Conservation (phyloP, 805 yeast species). For the Yarrowia deformans region DNA sequence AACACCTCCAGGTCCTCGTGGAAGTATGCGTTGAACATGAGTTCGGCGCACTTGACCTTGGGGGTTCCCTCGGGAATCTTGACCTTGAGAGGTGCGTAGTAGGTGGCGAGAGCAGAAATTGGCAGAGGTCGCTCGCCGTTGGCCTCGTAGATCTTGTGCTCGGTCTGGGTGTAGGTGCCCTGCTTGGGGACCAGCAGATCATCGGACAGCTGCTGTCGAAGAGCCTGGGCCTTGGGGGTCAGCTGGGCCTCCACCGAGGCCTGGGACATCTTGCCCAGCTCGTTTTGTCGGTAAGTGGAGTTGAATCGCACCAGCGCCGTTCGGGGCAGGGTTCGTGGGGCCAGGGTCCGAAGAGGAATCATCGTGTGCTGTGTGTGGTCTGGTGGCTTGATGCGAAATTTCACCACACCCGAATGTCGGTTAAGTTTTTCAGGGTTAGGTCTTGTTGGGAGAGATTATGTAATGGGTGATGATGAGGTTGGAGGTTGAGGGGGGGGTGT, state of each 20-base stretch:
- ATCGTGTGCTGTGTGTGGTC: slow-evolving; percentile 12
- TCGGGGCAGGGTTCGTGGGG: slow-evolving; percentile 37
- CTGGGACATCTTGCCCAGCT: slow-evolving; percentile 39
- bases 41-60: slow-evolving; percentile 43
- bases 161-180: slow-evolving; percentile 28
- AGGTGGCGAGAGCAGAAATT: slow-evolving; percentile 80
- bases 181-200: slow-evolving; percentile 31
- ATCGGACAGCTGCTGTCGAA: slow-evolving; percentile 36
- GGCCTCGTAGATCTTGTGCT: slow-evolving; percentile 38
- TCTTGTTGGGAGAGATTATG: neutral
- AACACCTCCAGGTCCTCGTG: slow-evolving; percentile 74
- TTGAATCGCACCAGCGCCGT: slow-evolving; percentile 38
- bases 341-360: slow-evolving; percentile 39
- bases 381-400: slow-evolving; percentile 2
- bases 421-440: slow-evolving; percentile 36
- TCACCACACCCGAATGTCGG: neutral
- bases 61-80: slow-evolving; percentile 38
- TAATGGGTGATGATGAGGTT: neutral
- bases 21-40: slow-evolving; percentile 50
- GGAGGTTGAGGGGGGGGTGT: neutral
- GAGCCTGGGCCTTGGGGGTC: slow-evolving; percentile 36
- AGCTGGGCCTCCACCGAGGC: slow-evolving; percentile 20
- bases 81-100: slow-evolving; percentile 69
- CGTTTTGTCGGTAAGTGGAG: slow-evolving; percentile 36
- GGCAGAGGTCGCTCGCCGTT: slow-evolving; percentile 67